Base-by-base conservation (phyloP, 768 basidiomycete genomes). In the Suillus subluteus region DNA sequence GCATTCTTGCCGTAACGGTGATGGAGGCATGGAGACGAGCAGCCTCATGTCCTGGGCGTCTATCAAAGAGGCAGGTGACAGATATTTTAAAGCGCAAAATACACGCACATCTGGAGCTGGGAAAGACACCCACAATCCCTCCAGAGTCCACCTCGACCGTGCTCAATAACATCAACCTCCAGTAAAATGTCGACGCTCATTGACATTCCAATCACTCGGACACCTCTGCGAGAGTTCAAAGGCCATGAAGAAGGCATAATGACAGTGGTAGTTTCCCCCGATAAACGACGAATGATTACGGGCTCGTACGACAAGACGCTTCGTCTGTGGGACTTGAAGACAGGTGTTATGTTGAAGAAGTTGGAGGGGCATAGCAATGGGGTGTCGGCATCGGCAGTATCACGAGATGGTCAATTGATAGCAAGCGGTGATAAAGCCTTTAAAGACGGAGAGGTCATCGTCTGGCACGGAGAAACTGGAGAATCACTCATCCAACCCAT, bases 221-320 rank as follows among this genome's bases (percentile, higher is more conserved):
- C 30, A 30, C 52, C 16, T 26, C 8, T 30, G 13, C 52, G 16
- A 54, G 2, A 30, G 15, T 58, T 58, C 6, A 15, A 38, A 37
- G n/a, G 5, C 6, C 56, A 58, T 15, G 1, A 37, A 37, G 6
- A 1, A 8, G 0, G 0, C 12, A 21, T 58, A 13, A 6, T 1
- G 4, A 3, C 21, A n/a, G 35, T 37, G 2, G 35, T 35, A 37
- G 35, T 37, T 0, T 58, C 37, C 12, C 55, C 35, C 6, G 32
- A 37, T 15, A 7, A 18, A 58, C 21, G 13, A 3, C 21, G 55
- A 1, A 58, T 58, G 55, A 12, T 58, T 5, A 58, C 55, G 1
- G 12, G 55, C 6, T 58, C 55, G 2, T 0, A 1, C 0, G 55
- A 58, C 35, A 58, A n/a, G 1, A 15, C 21, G 6, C 21, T 58